Evolutionary conservation across 2,329 filamentous ascomycete species (phyloP).

Genomic region (Neocatenulostroma microsporum): DNA sequence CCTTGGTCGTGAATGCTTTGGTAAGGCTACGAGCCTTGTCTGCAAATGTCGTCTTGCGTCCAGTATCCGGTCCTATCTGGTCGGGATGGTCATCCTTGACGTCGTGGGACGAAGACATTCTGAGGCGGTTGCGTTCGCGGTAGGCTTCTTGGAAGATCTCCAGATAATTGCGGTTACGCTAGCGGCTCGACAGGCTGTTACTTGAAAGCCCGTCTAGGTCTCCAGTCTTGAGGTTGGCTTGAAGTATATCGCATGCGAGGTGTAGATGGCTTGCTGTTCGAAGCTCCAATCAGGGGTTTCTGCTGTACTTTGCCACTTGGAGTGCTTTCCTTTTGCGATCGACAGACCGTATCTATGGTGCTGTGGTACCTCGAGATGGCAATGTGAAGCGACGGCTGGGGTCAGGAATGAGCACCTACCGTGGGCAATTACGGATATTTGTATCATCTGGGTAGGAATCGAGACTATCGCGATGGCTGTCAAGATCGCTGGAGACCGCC

Average conservation of each 20-base stretch:
- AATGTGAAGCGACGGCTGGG: too few species aligned
- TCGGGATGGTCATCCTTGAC: conserved; percentile 38
- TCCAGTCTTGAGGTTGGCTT: conserved; percentile 24
- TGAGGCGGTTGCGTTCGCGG: conserved; percentile 1
- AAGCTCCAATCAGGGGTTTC: background rate
- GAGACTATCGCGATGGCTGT: too few species aligned
- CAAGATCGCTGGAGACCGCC: too few species aligned
- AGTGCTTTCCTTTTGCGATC: background rate
- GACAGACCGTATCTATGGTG: background rate
- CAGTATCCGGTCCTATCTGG: conserved; percentile 37
- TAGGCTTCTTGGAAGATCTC: conserved; percentile 3
- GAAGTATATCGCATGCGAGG: conserved; percentile 15
- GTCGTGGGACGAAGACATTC: conserved; percentile 18
- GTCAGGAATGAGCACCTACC: too few species aligned
- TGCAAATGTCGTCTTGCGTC: conserved; percentile 34
- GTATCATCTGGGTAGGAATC: too few species aligned
- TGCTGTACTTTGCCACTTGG: too few species aligned
- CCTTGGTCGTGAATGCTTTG: conserved; percentile 45
- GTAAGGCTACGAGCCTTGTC: conserved; percentile 34
- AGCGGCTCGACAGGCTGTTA: conserved; percentile 1
- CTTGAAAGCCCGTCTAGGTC: conserved; percentile 3
- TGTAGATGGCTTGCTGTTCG: background rate
- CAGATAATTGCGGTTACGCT: too few species aligned
- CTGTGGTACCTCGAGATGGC: too few species aligned
- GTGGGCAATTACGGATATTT: too few species aligned